Percentiles rank a stretch among this genome's conserved stretches.
phyloP scores from a whole-genome alignment of 768 basidiomycete species.

The Rhizopogon vinicolor region DNA sequence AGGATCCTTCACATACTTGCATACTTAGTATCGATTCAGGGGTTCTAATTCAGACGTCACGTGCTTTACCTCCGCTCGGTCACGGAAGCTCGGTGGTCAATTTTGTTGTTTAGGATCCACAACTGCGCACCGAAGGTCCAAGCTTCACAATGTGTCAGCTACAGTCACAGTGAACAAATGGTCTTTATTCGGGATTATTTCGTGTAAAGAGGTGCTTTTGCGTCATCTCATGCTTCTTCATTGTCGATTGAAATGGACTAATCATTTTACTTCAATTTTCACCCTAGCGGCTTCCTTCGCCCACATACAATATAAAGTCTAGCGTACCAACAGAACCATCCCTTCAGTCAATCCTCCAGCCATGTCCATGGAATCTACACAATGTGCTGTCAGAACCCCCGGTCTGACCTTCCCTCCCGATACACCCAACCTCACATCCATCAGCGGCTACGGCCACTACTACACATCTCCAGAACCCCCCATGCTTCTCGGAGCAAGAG shows the following conservation, averaged over 20 bases:
- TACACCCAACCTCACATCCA: background rate
- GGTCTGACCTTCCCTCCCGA: background rate
- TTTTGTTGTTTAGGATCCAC: background rate
- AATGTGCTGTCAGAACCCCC: background rate
- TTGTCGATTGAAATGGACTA: background rate
- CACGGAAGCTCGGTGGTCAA: background rate
- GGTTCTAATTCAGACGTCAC: background rate
- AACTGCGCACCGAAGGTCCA: background rate
- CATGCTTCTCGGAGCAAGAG: background rate
- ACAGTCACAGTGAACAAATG: background rate
- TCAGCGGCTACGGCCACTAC: background rate
- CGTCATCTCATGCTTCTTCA: background rate
- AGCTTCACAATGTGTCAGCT: background rate
- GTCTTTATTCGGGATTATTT: background rate
- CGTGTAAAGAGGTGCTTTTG: constrained; percentile 1
- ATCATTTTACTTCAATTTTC: background rate
- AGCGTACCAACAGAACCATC: background rate
- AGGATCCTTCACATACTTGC: too few species aligned
- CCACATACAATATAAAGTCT: background rate
- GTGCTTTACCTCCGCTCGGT: background rate
- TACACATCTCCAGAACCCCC: background rate
- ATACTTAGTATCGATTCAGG: too few species aligned
- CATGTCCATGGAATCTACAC: background rate
- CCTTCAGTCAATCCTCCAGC: background rate
- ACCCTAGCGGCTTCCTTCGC: background rate